Conservation (phyloP, 345 rosid species). For the Acer negundo region DNA sequence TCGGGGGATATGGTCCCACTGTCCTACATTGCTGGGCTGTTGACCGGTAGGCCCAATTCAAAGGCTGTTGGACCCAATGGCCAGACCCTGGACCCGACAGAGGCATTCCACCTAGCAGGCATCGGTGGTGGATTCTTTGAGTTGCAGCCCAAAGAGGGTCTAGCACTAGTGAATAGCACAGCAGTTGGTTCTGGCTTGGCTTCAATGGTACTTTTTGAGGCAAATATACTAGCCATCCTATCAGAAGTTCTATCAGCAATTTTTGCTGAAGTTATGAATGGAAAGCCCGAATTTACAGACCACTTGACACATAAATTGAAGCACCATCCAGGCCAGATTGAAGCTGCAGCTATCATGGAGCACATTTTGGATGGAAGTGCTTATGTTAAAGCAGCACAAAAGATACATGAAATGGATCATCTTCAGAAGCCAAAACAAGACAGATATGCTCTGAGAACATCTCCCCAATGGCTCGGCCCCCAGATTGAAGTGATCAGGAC, state of each 20-base stretch:
- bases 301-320: constrained; percentile 68
- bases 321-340: constrained; percentile 83
- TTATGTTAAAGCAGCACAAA: constrained; percentile 57
- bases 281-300: constrained; percentile 79
- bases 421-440: constrained; percentile 74
- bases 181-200: constrained; percentile 81
- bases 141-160: constrained; percentile 77
- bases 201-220: constrained; percentile 63
- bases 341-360: constrained; percentile 82
- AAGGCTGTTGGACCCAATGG: constrained; percentile 60
- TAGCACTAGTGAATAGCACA: constrained; percentile 73
- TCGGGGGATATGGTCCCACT: constrained; percentile 78
- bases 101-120: constrained; percentile 56
- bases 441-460: constrained; percentile 72
- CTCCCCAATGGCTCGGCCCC: constrained; percentile 87
- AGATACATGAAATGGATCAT: constrained; percentile 65
- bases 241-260: constrained; percentile 63
- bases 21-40: constrained; percentile 63
- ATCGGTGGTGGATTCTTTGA: constrained; percentile 54
- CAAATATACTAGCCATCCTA: constrained; percentile 47
- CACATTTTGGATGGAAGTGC: constrained; percentile 70
- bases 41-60: constrained; percentile 67
- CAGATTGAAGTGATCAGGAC: constrained; percentile 69
- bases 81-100: constrained; percentile 35
- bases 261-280: constrained; percentile 76